These are phyloP conservation scores for Podaxis pistillaris DNA, from an alignment of 768 basidiomycete species.

Conservation along the genomic window DNA sequence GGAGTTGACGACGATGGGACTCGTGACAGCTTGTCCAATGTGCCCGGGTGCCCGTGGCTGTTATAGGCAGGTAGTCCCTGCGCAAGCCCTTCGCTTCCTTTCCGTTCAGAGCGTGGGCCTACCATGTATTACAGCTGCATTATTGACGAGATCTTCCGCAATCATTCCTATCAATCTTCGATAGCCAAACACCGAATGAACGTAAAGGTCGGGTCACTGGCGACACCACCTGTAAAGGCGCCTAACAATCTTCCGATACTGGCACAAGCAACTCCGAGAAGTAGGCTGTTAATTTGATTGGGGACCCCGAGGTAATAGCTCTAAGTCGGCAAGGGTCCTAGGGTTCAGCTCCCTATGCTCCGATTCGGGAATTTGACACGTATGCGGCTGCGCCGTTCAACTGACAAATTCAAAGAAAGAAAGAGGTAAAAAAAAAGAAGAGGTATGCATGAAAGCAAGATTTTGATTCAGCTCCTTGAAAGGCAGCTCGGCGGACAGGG, in stretches of 20 bases:
- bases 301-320: background rate
- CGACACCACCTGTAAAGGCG: background rate
- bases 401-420: background rate
- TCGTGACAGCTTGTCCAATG: conserved; percentile 2
- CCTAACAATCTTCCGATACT: background rate
- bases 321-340: conserved; percentile 8
- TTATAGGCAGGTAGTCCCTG: conserved; percentile 12
- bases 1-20: conserved; percentile 6
- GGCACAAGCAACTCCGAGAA: conserved; percentile 7
- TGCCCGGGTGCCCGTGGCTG: conserved; percentile 6
- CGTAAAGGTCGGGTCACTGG: background rate
- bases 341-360: conserved; percentile 4
- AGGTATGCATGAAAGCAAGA: background rate
- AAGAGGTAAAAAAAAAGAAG: background rate
- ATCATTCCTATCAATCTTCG: conserved; percentile 10
- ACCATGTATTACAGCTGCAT: background rate
- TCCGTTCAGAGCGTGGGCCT: conserved; percentile 12
- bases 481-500: background rate
- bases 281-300: background rate
- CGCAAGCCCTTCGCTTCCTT: background rate
- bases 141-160: background rate
- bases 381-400: background rate
- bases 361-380: conserved; percentile 7
- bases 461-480: background rate
- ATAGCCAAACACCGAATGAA: background rate